Evolutionary conservation across 192 early-diverging fungal genomes (phyloP).

Genomic region (Rhizophlyctis rosea): DNA sequence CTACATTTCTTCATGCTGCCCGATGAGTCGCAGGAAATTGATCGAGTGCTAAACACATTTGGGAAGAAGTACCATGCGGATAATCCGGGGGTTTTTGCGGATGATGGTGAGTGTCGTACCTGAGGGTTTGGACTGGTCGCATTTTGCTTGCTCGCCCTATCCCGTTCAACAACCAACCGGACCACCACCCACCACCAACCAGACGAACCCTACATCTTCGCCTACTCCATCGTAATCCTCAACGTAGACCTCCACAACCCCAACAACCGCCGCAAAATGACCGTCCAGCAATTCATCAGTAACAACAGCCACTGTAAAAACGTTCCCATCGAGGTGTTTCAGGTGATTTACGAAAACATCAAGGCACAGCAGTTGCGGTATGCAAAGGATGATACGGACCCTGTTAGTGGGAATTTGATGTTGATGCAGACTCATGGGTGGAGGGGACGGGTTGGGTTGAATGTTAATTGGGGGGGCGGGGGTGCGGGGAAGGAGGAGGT

Average conservation of each 20-base stretch:
- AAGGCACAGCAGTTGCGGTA: constrained; percentile 47
- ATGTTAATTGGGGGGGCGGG: too few relatives aligned
- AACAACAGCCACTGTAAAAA: constrained; percentile 58
- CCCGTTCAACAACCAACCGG: too few relatives aligned
- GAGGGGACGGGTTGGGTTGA: too few relatives aligned
- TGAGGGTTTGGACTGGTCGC: too few relatives aligned
- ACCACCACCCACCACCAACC: background rate
- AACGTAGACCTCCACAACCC: constrained; percentile 88
- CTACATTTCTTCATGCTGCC: constrained; percentile 71
- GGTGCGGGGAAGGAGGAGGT: too few relatives aligned
- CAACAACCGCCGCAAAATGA: constrained; percentile 71
- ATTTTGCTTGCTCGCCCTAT: too few relatives aligned
- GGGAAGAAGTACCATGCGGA: constrained; percentile 66
- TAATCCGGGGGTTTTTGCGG: constrained; percentile 63
- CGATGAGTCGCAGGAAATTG: constrained; percentile 81
- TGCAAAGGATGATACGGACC: constrained; percentile 5
- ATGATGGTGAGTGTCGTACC: constrained; percentile 32
- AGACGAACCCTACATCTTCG: constrained; percentile 73
- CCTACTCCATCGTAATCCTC: constrained; percentile 78
- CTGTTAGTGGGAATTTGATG: background rate
- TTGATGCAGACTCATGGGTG: too few relatives aligned
- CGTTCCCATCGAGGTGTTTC: constrained; percentile 68
- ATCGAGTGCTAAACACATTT: constrained; percentile 73
- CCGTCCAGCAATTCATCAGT: constrained; percentile 72
- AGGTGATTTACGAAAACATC: constrained; percentile 57